phyloP scores from a whole-genome alignment of 2,329 filamentous ascomycete species.

The Tolypocladium endophyticum region DNA sequence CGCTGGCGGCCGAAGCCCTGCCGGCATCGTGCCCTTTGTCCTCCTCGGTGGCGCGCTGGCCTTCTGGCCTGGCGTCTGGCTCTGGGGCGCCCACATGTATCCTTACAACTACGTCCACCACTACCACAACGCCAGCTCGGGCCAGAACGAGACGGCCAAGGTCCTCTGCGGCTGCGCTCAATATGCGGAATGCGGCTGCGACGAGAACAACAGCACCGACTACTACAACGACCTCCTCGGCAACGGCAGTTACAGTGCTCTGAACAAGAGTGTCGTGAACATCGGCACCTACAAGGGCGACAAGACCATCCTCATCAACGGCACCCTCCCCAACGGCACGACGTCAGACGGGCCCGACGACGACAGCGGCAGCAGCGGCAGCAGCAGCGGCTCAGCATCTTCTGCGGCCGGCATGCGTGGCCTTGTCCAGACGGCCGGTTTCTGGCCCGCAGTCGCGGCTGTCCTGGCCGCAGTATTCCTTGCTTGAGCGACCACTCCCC shows the following conservation, averaged over 20 bases:
- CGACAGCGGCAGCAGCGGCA: conserved; percentile 5
- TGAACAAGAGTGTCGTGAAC: conserved; percentile 53
- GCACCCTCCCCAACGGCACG: conserved; percentile 61
- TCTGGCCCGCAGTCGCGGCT: conserved; percentile 38
- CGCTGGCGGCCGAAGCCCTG: conserved; percentile 39
- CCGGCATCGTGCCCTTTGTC: conserved; percentile 42
- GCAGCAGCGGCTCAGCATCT: conserved; percentile 12
- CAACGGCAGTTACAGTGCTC: conserved; percentile 45
- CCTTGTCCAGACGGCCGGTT: conserved; percentile 29
- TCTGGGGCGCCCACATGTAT: conserved; percentile 53
- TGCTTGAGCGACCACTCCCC: conserved; percentile 16
- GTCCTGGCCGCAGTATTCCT: conserved; percentile 34
- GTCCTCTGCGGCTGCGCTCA: conserved; percentile 42
- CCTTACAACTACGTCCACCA: conserved; percentile 29
- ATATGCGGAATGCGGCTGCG: conserved; percentile 48
- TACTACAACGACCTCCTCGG: conserved; percentile 56
- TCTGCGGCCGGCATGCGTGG: conserved; percentile 19
- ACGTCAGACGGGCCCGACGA: conserved; percentile 28
- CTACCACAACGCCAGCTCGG: conserved; percentile 39
- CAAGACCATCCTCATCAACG: conserved; percentile 60
- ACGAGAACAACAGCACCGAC: conserved; percentile 50
- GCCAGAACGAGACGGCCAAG: conserved; percentile 22
- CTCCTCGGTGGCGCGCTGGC: conserved; percentile 37
- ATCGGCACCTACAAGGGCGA: conserved; percentile 32
- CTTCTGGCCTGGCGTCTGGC: conserved; percentile 57